These are phyloP conservation scores for Boletus vinaceobasis DNA, from an alignment of 768 basidiomycete genomes.

Conservation along the genomic window DNA sequence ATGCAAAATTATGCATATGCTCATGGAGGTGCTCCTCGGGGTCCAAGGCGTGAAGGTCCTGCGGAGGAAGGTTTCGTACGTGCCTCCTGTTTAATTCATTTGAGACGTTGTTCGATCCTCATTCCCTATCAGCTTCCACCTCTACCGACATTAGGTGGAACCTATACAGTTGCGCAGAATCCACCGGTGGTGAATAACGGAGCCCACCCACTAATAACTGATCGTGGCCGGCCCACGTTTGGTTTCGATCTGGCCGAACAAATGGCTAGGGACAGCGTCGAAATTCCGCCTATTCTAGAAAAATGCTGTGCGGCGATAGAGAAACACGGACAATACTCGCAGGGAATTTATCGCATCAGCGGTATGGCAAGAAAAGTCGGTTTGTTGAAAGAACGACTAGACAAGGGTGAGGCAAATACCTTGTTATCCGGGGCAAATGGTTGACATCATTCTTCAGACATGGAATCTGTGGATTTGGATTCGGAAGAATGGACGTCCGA, in stretches of 20 bases:
- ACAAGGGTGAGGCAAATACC: conserved; percentile 59
- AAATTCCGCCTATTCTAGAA: conserved; percentile 82
- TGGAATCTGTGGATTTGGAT: conserved; percentile 85
- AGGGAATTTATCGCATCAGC: conserved; percentile 92
- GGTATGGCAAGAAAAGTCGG: conserved; percentile 87
- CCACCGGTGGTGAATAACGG: conserved; percentile 25
- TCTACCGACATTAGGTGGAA: conserved; percentile 43
- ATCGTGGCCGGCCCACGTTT: conserved; percentile 80
- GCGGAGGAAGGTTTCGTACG: conserved; percentile 91
- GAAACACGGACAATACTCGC: conserved; percentile 74
- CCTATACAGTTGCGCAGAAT: conserved; percentile 26
- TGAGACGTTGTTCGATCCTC: not conserved
- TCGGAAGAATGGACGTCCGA: conserved; percentile 89
- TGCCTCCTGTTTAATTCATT: conserved; percentile 17
- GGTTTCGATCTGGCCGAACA: conserved; percentile 91
- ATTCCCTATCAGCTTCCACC: conserved; percentile 53
- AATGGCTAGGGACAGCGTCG: conserved; percentile 85
- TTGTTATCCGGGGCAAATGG: conserved; percentile 1
- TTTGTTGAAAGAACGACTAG: conserved; percentile 76
- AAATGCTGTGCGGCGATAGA: conserved; percentile 94
- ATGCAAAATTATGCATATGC: conserved; percentile 98
- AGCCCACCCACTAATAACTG: conserved; percentile 36
- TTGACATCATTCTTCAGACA: conserved; percentile 47
- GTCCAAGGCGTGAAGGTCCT: conserved; percentile 87
- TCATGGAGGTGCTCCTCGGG: conserved; percentile 60